A percentile compares a stretch with the other conserved stretches of the same genome.
phyloP scores from a whole-genome alignment of 2,329 filamentous ascomycete genomes.

The Neopestalotiopsis sp. region DNA sequence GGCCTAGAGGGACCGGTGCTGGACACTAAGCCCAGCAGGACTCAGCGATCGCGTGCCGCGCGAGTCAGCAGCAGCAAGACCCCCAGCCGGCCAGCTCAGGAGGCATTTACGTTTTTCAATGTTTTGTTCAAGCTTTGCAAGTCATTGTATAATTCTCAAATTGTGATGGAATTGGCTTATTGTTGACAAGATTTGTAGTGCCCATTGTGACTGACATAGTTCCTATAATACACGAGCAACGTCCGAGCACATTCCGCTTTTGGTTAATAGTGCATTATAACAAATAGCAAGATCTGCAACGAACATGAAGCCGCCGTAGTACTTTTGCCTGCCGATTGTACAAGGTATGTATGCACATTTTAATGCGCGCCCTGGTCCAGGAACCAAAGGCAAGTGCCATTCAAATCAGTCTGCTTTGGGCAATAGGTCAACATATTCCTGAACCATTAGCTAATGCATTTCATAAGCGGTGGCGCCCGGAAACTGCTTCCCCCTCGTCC shows the following conservation, averaged over 20 bases:
- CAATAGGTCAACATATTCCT: not conserved
- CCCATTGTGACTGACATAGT: not conserved
- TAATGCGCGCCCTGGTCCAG: not conserved
- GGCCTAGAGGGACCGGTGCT: not conserved
- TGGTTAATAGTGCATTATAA: not conserved
- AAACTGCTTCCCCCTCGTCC: not conserved
- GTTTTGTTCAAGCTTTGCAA: not conserved
- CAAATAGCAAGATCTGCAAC: not conserved
- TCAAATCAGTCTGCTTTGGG: not conserved
- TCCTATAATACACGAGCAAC: not conserved
- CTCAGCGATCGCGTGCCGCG: not conserved
- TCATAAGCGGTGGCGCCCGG: not conserved
- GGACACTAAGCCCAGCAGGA: not conserved
- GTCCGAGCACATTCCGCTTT: not conserved
- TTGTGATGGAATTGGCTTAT: too few relatives aligned
- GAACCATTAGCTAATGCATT: not conserved
- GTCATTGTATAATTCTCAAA: too few relatives aligned
- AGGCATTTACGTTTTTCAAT: not conserved
- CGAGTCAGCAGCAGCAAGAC: not conserved
- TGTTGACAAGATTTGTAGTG: not conserved
- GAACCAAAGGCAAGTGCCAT: not conserved
- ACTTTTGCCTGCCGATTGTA: not conserved
- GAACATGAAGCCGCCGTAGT: not conserved
- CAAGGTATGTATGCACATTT: not conserved
- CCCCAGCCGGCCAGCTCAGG: not conserved